Evolutionary conservation across 2,329 filamentous ascomycete genomes (phyloP), one percentile per base, ranked within the genome.

Genomic region (Cordyceps farinosa): DNA sequence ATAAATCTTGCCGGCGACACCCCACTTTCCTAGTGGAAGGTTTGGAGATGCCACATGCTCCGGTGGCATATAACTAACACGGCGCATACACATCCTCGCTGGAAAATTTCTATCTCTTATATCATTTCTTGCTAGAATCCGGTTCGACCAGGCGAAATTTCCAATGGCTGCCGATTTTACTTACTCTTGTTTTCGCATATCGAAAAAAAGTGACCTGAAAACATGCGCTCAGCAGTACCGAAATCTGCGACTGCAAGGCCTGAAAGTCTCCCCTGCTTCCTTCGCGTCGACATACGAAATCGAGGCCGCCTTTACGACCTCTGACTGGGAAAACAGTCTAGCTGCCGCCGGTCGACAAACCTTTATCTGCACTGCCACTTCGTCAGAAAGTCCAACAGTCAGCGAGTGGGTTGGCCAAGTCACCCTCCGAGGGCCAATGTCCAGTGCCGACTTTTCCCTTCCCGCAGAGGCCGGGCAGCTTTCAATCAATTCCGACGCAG

Each of bases 321-420:
- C 52, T 4, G 36, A 55, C 6, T 55, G 52, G 52, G 38, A 42
- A n/a, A n/a, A 13, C 36, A 22, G 52, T 17, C 36, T 55, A 44
- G 42, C 27, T 3, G 52, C 38, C 3, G 22, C 13, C 3, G 52
- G 32, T 22, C 8, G 36, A 36, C 22, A 65, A 30, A 65, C 58
- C 1, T 65, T 65, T 34, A 52, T 53, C 52, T 65, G 63, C 51
- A 51, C 52, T 9, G 48, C 48, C 9, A 53, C 50, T 22, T 36
- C 32, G 22, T 38, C 51, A 3, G 17, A 6, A 27, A 42, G 22
- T 36, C 9, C 36, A 40, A 22, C 29, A 17, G 52, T 2, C 40
- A 22, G 30, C 30, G 58, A 65, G 22, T 65, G 63, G 63, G 52
- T 65, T n/a, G 58, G 48, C 32, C 63, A 62, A 52, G 63, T 65